Percentiles rank a stretch among this genome's conserved stretches.
These are phyloP conservation scores for Rhytidhysteron rufulum DNA, from an alignment of 2,329 filamentous ascomycete genomes.

Conservation along the genomic window DNA sequence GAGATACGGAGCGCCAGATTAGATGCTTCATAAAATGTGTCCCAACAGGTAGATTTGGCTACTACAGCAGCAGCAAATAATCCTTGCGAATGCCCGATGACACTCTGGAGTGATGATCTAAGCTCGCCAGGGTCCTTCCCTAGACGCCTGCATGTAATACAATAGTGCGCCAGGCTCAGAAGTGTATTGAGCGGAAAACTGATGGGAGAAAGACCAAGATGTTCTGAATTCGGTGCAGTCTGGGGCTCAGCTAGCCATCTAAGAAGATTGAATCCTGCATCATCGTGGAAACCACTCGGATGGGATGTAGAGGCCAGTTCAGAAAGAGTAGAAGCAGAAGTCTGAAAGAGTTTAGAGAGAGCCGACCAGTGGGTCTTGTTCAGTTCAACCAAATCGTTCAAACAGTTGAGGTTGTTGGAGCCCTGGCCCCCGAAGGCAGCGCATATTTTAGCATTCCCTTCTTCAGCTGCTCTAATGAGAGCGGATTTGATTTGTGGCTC, in stretches of 20 bases:
- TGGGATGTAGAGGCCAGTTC: no score
- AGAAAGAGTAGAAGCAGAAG: no score
- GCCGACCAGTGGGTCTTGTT: no score
- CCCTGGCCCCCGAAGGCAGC: neutral
- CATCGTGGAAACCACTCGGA: no score
- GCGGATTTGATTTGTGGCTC: no score
- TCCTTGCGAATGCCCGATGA: slow-evolving; percentile 39
- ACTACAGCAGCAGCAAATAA: slow-evolving; percentile 34
- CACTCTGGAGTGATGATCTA: slow-evolving; percentile 15
- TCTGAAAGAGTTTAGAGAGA: no score
- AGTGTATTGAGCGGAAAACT: slow-evolving; percentile 39
- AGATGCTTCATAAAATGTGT: slow-evolving; percentile 24
- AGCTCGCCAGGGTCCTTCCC: slow-evolving; percentile 29
- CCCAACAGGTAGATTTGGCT: slow-evolving; percentile 30
- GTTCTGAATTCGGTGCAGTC: slow-evolving; percentile 24
- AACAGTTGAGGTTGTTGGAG: neutral
- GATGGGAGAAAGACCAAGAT: slow-evolving; percentile 33
- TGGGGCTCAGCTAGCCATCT: slow-evolving; percentile 23
- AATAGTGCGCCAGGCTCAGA: slow-evolving; percentile 25
- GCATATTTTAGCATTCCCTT: neutral
- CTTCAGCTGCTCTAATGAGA: neutral
- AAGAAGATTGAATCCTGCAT: slow-evolving; percentile 25
- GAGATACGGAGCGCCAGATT: slow-evolving; percentile 26
- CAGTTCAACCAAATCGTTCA: neutral
- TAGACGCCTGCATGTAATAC: slow-evolving; percentile 17